Evolutionary conservation across 2,329 filamentous ascomycete genomes (phyloP).

Genomic region (Calonectria multiphialidica): DNA sequence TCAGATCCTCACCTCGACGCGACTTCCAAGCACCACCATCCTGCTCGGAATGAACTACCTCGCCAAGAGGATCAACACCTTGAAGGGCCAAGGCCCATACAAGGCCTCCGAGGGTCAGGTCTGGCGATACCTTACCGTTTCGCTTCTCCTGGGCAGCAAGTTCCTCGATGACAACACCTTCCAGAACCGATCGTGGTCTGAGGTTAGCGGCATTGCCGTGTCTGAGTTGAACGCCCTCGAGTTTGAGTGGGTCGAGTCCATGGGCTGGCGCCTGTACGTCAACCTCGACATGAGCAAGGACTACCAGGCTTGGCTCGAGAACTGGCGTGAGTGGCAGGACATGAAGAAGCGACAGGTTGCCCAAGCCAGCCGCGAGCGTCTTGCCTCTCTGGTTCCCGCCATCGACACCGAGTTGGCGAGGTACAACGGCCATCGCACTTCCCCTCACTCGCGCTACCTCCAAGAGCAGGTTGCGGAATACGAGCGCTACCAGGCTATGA

Average conservation of each 20-base stretch:
- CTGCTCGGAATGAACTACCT: slow-evolving; percentile 91
- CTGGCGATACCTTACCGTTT: slow-evolving; percentile 89
- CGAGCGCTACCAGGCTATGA: slow-evolving; percentile 61
- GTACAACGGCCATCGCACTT: slow-evolving; percentile 51
- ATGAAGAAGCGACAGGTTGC: slow-evolving; percentile 66
- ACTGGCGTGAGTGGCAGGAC: slow-evolving; percentile 69
- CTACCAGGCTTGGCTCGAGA: slow-evolving; percentile 72
- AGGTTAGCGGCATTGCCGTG: slow-evolving; percentile 91
- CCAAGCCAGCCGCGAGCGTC: slow-evolving; percentile 62
- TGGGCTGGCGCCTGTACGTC: slow-evolving; percentile 88
- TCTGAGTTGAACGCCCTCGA: slow-evolving; percentile 87
- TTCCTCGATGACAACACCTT: slow-evolving; percentile 98
- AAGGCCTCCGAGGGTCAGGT: slow-evolving; percentile 77
- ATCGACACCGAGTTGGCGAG: slow-evolving; percentile 58
- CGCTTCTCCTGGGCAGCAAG: slow-evolving; percentile 90
- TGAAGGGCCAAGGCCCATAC: slow-evolving; percentile 68
- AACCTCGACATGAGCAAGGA: slow-evolving; percentile 84
- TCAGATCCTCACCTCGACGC: slow-evolving; percentile 90
- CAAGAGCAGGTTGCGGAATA: slow-evolving; percentile 69
- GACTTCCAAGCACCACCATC: slow-evolving; percentile 91
- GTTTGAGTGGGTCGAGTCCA: slow-evolving; percentile 86
- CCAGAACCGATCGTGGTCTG: slow-evolving; percentile 96
- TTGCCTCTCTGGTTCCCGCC: slow-evolving; percentile 61
- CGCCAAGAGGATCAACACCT: slow-evolving; percentile 83
- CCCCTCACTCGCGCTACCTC: slow-evolving; percentile 60